Conservation (phyloP, 2,329 filamentous ascomycete genomes). For the Ceratocystis diversiconidia region DNA sequence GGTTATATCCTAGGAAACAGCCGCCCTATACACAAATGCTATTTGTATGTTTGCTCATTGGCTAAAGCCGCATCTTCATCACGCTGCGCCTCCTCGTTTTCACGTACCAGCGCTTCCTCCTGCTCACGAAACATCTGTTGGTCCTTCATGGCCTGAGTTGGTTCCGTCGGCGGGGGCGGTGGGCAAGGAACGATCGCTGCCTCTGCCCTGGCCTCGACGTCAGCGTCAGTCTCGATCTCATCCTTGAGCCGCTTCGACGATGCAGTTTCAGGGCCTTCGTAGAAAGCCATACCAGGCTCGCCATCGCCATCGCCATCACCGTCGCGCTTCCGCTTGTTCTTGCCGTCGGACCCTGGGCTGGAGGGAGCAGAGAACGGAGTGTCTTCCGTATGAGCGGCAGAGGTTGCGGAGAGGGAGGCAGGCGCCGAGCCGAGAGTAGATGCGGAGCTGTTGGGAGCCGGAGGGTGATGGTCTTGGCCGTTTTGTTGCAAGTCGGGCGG, state of each 20-base stretch:
- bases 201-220: not conserved
- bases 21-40: not conserved
- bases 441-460: slow-evolving; percentile 4
- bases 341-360: slow-evolving; percentile 30
- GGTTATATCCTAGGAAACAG: slow-evolving; percentile 17
- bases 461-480: slow-evolving; percentile 20
- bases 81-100: slow-evolving; percentile 41
- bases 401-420: slow-evolving; percentile 20
- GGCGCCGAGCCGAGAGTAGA: slow-evolving; percentile 19
- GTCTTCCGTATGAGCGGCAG: slow-evolving; percentile 20
- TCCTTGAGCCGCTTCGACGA: slow-evolving; percentile 38
- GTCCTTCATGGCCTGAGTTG: slow-evolving; percentile 27
- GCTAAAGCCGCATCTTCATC: slow-evolving; percentile 33
- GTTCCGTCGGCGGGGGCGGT: slow-evolving; percentile 34
- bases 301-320: slow-evolving; percentile 13
- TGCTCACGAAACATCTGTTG: slow-evolving; percentile 34
- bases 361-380: slow-evolving; percentile 22
- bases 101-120: slow-evolving; percentile 36
- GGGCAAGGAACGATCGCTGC: slow-evolving; percentile 32
- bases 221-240: slow-evolving; percentile 22
- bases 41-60: slow-evolving; percentile 15
- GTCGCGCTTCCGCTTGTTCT: slow-evolving; percentile 50
- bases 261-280: slow-evolving; percentile 4
- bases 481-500: slow-evolving; percentile 21
- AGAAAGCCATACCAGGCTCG: slow-evolving; percentile 21